These are phyloP conservation scores for Umbelopsis vinacea DNA, from an alignment of 192 early-diverging fungal genomes.

Conservation along the genomic window DNA sequence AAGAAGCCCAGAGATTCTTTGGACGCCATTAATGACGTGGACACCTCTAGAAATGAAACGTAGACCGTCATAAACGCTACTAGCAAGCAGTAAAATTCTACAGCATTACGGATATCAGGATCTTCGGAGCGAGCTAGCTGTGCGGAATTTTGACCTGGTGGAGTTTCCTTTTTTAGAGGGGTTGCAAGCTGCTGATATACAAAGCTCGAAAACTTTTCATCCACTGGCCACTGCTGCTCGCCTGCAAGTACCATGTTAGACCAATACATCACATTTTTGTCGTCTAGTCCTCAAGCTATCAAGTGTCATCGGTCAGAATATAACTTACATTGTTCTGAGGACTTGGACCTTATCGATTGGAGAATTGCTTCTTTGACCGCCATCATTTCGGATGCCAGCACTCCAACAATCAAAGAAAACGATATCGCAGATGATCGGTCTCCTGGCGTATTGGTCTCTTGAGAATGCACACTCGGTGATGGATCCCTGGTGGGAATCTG, in stretches of 20 bases:
- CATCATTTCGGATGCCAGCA: slow-evolving; percentile 11
- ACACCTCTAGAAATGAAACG: slow-evolving; percentile 34
- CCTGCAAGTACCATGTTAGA: not conserved
- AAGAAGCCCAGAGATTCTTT: slow-evolving; percentile 1
- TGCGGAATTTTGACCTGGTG: not conserved
- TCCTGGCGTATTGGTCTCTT: not conserved
- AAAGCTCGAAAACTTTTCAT: not conserved
- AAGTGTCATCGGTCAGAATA: not conserved
- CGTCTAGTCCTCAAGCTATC: not conserved
- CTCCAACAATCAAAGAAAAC: not conserved
- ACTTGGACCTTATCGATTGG: not conserved
- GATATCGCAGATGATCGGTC: not conserved
- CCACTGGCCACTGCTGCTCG: not conserved
- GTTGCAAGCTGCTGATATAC: not conserved
- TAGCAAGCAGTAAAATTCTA: slow-evolving; percentile 42
- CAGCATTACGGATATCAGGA: not conserved
- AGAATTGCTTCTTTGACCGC: not conserved
- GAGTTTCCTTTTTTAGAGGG: not conserved
- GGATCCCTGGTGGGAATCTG: not conserved
- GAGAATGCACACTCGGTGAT: not conserved
- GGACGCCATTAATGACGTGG: slow-evolving; percentile 9
- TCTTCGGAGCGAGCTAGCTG: not conserved
- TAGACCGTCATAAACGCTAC: slow-evolving; percentile 55
- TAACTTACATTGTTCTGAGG: not conserved
- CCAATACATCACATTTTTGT: not conserved